Evolutionary conservation across 768 basidiomycete genomes (phyloP).

Genomic region (Leccinum boreale): DNA sequence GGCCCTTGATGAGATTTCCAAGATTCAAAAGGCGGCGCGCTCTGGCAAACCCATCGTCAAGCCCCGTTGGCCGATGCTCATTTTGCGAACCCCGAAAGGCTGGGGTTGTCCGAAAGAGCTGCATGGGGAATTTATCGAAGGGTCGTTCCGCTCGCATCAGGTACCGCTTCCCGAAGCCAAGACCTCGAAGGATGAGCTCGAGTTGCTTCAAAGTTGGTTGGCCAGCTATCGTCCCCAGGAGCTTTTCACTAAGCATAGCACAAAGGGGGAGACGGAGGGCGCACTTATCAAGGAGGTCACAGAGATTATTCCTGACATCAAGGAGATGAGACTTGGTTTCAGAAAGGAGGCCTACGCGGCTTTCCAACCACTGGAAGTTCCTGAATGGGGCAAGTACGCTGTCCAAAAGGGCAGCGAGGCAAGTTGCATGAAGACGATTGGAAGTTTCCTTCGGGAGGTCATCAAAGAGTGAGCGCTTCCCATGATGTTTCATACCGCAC

Average conservation of each 20-base stretch:
- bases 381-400: constrained; percentile 59
- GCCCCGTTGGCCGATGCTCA: constrained; percentile 88
- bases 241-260: constrained; percentile 46
- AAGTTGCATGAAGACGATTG: constrained; percentile 76
- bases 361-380: constrained; percentile 58
- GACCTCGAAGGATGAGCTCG: constrained; percentile 60
- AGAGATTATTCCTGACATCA: constrained; percentile 51
- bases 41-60: constrained; percentile 73
- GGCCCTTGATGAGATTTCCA: constrained; percentile 68
- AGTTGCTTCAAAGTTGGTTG: constrained; percentile 68
- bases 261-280: constrained; percentile 36
- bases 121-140: constrained; percentile 72
- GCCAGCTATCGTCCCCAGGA: constrained; percentile 64
- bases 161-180: constrained; percentile 79
- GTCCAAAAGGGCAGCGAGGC: constrained; percentile 54
- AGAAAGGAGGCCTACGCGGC: constrained; percentile 63
- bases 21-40: constrained; percentile 79
- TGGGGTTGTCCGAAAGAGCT: constrained; percentile 65
- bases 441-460: constrained; percentile 53
- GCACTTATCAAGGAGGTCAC: constrained; percentile 53
- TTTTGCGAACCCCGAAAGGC: constrained; percentile 85
- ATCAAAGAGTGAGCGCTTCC: constrained; percentile 43
- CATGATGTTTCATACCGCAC: neutral
- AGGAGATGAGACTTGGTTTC: constrained; percentile 66
- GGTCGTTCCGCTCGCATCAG: constrained; percentile 84